These are phyloP conservation scores for Colletotrichum coccodes DNA, from an alignment of 2,329 filamentous ascomycete species.

Conservation along the genomic window DNA sequence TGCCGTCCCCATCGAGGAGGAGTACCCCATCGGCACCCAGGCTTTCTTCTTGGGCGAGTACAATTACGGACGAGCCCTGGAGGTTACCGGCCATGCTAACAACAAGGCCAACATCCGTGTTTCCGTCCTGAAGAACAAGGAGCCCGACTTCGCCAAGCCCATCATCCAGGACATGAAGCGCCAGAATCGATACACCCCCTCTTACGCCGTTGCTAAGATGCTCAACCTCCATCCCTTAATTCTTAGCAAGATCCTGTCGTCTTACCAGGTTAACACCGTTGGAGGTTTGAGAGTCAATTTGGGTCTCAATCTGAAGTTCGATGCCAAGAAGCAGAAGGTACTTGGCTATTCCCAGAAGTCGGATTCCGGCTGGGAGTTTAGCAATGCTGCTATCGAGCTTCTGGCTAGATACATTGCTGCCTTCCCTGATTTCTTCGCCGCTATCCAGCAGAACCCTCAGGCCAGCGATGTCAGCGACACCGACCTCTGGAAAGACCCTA, in stretches of 20 bases:
- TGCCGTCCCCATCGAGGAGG: slow-evolving; percentile 89
- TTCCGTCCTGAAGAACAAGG: slow-evolving; percentile 76
- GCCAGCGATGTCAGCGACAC: slow-evolving; percentile 86
- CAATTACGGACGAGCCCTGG: slow-evolving; percentile 90
- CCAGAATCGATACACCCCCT: slow-evolving; percentile 82
- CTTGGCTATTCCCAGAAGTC: slow-evolving; percentile 93
- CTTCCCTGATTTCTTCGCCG: slow-evolving; percentile 95
- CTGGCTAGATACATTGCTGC: slow-evolving; percentile 90
- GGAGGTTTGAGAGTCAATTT: slow-evolving; percentile 88
- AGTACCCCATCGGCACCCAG: slow-evolving; percentile 84
- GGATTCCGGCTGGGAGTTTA: slow-evolving; percentile 94
- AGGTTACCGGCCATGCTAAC: slow-evolving; percentile 78
- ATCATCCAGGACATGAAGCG: slow-evolving; percentile 78
- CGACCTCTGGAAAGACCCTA: slow-evolving; percentile 82
- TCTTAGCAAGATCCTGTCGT: slow-evolving; percentile 94
- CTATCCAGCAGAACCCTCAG: slow-evolving; percentile 85
- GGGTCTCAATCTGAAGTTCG: slow-evolving; percentile 96
- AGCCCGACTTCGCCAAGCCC: slow-evolving; percentile 82
- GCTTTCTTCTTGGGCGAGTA: slow-evolving; percentile 96
- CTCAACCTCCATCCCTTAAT: slow-evolving; percentile 86
- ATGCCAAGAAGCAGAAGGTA: slow-evolving; percentile 94
- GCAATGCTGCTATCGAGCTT: slow-evolving; percentile 81
- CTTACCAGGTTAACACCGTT: slow-evolving; percentile 83
- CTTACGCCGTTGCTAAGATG: slow-evolving; percentile 86
- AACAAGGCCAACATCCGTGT: slow-evolving; percentile 84